Evolutionary conservation across 2,329 filamentous ascomycete species (phyloP), one percentile per base, ranked within the genome.

Genomic region (Beauveria caledonica): DNA sequence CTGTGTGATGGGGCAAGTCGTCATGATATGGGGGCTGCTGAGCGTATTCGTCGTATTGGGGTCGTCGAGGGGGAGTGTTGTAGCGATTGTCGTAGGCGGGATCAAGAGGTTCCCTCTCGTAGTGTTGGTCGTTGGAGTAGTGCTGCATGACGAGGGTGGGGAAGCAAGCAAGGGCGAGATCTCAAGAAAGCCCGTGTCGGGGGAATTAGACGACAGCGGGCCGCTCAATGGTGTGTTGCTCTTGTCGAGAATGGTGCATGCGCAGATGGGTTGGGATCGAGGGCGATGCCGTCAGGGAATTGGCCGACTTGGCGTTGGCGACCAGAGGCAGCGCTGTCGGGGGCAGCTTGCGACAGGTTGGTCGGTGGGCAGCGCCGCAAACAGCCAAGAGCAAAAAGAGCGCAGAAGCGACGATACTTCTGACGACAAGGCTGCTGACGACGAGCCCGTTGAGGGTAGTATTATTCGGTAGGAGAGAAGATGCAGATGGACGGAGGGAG

Each of bases 51-150:
- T 51, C 40, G 46, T 61, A 44, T 13, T 19, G 17, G 17, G 52
- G 49, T 21, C 23, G 56, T 23, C 51, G 56, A 9, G 54, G 7
- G 13, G 56, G 39, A 10, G 62, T 61, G 48, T 62, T 53, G 60
- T 63, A 62, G 23, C 61, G 58, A 8, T 50, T 49, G 21, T 46
- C 48, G 40, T 55, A 58, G 23, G 64, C 62, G 54, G 65, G 65
- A 46, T 72, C 72, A 51, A 74, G 68, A 60, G 71, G 71, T 44
- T 74, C 70, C 65, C 71, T 71, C 68, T 75, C 73, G 62, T 70
- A 70, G 36, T 68, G 68, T 62, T 73, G 70, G 53, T 68, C 64
- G 21, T 62, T 63, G 23, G 61, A 53, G 67, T 72, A 70, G 61
- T 69, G 68, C 65, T 70, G 67, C 73, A 75, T 75, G 63, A 57